phyloP scores from a whole-genome alignment of 1,139 yeast genomes.

The Entelexis paramagnoliae region DNA sequence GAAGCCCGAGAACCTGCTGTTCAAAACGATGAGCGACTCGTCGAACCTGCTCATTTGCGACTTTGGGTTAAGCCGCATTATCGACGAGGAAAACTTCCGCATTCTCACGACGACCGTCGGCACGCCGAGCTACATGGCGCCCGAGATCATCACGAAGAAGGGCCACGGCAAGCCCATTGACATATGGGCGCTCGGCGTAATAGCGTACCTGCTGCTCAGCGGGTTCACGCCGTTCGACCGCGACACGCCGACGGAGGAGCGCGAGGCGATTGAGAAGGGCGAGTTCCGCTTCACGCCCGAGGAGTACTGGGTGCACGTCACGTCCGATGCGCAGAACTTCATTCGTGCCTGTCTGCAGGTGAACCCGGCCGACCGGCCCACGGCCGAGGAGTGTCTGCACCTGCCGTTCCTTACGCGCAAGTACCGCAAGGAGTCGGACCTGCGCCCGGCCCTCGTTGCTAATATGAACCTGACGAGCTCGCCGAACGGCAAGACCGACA shows the following conservation, averaged over 20 bases:
- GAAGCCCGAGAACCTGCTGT: constrained; percentile 81
- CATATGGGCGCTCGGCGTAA: constrained; percentile 70
- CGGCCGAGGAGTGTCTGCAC: constrained; percentile 38
- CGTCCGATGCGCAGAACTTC: constrained; percentile 49
- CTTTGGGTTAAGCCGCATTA: constrained; percentile 52
- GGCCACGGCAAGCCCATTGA: constrained; percentile 57
- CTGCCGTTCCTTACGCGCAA: constrained; percentile 41
- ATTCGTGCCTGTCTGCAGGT: constrained; percentile 45
- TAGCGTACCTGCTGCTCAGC: constrained; percentile 58
- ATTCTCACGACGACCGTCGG: constrained; percentile 50
- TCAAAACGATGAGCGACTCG: constrained; percentile 37
- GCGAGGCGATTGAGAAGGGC: constrained; percentile 47
- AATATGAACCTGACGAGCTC: constrained; percentile 20
- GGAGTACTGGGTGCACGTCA: constrained; percentile 49
- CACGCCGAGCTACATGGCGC: constrained; percentile 68
- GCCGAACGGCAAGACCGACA: background rate
- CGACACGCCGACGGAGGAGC: constrained; percentile 60
- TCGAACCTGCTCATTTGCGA: constrained; percentile 57
- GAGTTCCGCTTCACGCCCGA: constrained; percentile 54
- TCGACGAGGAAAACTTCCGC: constrained; percentile 38
- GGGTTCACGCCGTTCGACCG: constrained; percentile 78
- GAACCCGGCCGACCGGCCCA: constrained; percentile 41
- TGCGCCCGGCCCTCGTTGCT: constrained; percentile 32
- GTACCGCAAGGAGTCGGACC: constrained; percentile 26
- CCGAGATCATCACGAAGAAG: constrained; percentile 46